Percentiles rank a stretch among this genome's conserved stretches.
phyloP scores from a whole-genome alignment of 2,329 filamentous ascomycete species.

The Aspergillus transmontanensis region DNA sequence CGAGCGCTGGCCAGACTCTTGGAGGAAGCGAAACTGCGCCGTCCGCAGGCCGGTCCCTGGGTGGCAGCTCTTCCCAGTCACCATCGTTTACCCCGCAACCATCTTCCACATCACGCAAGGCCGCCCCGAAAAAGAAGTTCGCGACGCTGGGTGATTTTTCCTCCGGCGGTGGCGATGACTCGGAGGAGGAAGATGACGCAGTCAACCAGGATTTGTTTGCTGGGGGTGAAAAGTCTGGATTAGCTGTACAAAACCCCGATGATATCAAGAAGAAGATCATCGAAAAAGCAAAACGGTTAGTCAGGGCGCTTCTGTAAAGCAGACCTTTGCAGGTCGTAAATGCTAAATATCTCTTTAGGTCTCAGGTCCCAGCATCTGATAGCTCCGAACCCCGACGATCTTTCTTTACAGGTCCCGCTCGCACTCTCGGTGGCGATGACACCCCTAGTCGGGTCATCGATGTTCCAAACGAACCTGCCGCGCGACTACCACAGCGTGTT shows the following conservation, averaged over 20 bases:
- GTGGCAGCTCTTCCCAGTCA: slow-evolving; percentile 32
- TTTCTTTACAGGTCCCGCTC: slow-evolving; percentile 63
- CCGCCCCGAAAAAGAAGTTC: slow-evolving; percentile 47
- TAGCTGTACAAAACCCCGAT: slow-evolving; percentile 67
- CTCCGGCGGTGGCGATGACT: slow-evolving; percentile 40
- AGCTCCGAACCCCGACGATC: slow-evolving; percentile 46
- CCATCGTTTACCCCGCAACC: slow-evolving; percentile 34
- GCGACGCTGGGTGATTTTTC: slow-evolving; percentile 51
- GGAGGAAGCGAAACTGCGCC: slow-evolving; percentile 27
- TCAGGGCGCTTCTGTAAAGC: slow-evolving; percentile 10
- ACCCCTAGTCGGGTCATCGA: slow-evolving; percentile 60
- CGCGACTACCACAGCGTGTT: slow-evolving; percentile 53
- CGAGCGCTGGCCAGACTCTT: slow-evolving; percentile 26
- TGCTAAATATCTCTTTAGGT: slow-evolving; percentile 25
- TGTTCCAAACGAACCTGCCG: slow-evolving; percentile 49
- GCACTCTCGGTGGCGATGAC: slow-evolving; percentile 68
- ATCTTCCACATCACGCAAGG: slow-evolving; percentile 31
- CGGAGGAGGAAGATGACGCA: slow-evolving; percentile 55
- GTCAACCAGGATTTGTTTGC: slow-evolving; percentile 62
- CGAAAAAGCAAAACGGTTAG: slow-evolving; percentile 46
- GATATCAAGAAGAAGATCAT: slow-evolving; percentile 55
- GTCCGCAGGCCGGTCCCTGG: slow-evolving; percentile 36
- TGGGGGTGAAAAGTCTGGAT: slow-evolving; percentile 68
- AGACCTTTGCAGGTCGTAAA: neutral
- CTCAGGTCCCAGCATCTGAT: slow-evolving; percentile 39